Base-by-base conservation (phyloP, 176 grass and related monocot genomes). In the Phragmites australis region DNA sequence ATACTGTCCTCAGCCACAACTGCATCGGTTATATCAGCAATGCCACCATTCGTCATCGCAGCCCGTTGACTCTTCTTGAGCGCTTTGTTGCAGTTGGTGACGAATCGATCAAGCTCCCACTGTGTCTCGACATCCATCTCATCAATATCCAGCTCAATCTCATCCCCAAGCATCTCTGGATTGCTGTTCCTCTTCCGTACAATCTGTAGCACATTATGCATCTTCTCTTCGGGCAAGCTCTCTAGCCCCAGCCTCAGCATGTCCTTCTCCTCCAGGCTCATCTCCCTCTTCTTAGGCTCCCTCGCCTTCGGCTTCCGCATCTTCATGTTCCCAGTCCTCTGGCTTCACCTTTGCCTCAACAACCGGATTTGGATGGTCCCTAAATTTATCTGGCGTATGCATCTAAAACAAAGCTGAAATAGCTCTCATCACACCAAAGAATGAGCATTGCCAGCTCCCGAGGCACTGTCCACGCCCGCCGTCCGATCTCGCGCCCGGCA, bases 191-290 rank as follows among this genome's bases (percentile, higher is more conserved):
- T 85, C 90, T 99, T 99, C 21, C 82, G 61, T 27, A 95, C 90
- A 72, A 99, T 99, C 79, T 83, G 88, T 9, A 99, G 48, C 53
- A 99, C 83, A 8, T 91, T 89, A 9, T 83, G 79, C 96, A 99
- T 95, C 86, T 95, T 99, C 68, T 95, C 92, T 0, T 87, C 85
- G 0, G 96, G 92, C 74, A 99, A 72, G 75, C 72, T 89, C 76
- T 95, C 86, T 6, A 99, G 75, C 29, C 86, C 90, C 26, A 81
- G 14, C 77, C 88, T 93, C 15, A 99, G 81, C 72, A 90, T 80
- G 78, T 95, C 85, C 83, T 95, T 99, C 88, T 99, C 96, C 72
- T 91, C 96, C 16, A 94, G 47, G 30, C 65, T 95, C 96, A 99
- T 99, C 4, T 55, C 65, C 82, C 96, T 87, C 87, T 95, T 99